Base-by-base conservation (phyloP, 176 grass and related monocot species). In the Hordeum marinum region DNA sequence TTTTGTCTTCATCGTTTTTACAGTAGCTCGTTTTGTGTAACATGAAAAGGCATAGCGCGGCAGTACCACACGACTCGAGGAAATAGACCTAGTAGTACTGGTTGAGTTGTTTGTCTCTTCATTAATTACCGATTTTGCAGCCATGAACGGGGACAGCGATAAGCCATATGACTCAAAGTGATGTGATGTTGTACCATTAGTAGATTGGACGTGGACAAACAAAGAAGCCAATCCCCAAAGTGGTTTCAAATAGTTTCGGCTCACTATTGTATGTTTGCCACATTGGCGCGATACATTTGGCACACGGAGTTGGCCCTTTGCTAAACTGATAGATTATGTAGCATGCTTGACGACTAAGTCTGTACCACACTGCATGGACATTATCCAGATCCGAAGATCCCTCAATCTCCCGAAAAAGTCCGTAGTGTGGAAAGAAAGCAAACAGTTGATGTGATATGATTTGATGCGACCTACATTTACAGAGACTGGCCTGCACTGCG, bases 401-500 rank as follows among this genome's bases (percentile, higher is more conserved):
- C 69, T 40, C 25, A 63, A 37, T 82, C 21, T 11, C 34, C 23
- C 25, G 4, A 34, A 72, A 29, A 46, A 36, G 20, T 24, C 55
- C n/a, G 72, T 57, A 20, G 54, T 62, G 43, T 62, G 45, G 35
- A 78, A 83, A 80, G 17, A 84, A 75, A 79, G 68, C 17, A 68
- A 75, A 68, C 59, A 75, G 62, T 67, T 20, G 84, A 87, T 39
- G 60, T 25, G 84, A 90, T 60, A 79, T 75, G 84, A 90, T 68
- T 75, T 80, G 89, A 90, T 80, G 59, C 46, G 80, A 84, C 80
- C 65, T 66, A 18, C 58, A 26, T 82, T 81, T 85, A 29, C 12
- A 46, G 75, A 65, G 34, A 20, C 55, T 63, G 6, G 7, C 46
- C 15, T 36, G 50, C n/a, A 63, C 15, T 36, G 50, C n/a, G 54